Evolutionary conservation across 805 yeast genomes (phyloP), one percentile per base, ranked within the genome.

Genomic region (Metschnikowia continentalis): DNA sequence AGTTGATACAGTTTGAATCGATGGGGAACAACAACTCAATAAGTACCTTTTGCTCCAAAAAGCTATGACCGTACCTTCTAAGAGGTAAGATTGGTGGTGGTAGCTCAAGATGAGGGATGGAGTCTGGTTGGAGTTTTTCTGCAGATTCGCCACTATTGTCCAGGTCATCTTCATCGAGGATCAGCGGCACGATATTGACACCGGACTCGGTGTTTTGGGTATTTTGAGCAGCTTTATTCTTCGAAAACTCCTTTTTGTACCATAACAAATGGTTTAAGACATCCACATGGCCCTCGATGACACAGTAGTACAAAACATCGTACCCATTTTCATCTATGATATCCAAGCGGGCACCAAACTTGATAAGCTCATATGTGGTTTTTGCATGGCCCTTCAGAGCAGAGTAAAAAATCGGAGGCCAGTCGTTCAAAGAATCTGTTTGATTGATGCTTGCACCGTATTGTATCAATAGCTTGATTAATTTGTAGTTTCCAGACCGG

Each of bases 31-130:
- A 77, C 40, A 94, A 70, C 63, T 91, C 96, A 32, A 94, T 77
- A 54, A 90, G 82, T 4, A 89, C 89, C 66, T 89, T 90, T 64
- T 88, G 88, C 63, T 94, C 98, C 61, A 94, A 71, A 72, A 90
- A 94, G 66, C 90, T 94, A 68, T 94, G 99, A 14, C 99, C 99
- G 64, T 94, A 94, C 60, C 96, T 81, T 61, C 97, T 78, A 48
- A 94, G 72, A 0, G 99, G 99, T 46, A 94, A 82, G 48, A 94
- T 89, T 3, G 99, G 99, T 1, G 99, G 99, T 0, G 99, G 99
- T 51, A 94, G 75, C 20, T 90, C 82, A 45, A 94, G 77, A 60
- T 90, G 96, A 0, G 99, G 98, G 48, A 94, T 92, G 15, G 83
- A 77, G 57, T 90, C 96, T 6, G 81, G 71, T 36, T 72, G 75